Conservation (phyloP, 805 yeast genomes). For the Candida methanosorbosa region DNA sequence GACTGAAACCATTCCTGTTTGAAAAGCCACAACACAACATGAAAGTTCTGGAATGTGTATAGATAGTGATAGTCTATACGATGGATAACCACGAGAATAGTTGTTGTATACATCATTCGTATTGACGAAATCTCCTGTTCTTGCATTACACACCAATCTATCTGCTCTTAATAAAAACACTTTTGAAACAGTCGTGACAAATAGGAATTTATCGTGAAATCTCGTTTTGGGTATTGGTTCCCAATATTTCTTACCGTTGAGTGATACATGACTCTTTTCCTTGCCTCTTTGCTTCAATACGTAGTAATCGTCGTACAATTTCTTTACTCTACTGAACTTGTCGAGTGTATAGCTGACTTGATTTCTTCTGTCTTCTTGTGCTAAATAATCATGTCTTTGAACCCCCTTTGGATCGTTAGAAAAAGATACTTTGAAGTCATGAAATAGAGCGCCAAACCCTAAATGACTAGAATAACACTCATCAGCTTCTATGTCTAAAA, state of each 20-base stretch:
- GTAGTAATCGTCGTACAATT: slow-evolving; percentile 22
- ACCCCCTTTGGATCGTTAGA: not conserved
- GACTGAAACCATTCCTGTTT: slow-evolving; percentile 33
- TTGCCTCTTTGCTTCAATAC: slow-evolving; percentile 11
- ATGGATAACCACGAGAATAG: not conserved
- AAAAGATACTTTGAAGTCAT: slow-evolving; percentile 8
- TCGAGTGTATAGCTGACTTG: slow-evolving; percentile 10
- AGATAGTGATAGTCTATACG: slow-evolving; percentile 21
- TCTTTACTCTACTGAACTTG: slow-evolving; percentile 17
- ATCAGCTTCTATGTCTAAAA: slow-evolving; percentile 31
- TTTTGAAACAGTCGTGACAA: slow-evolving; percentile 36
- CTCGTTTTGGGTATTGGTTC: slow-evolving; percentile 9
- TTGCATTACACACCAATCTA: slow-evolving; percentile 38
- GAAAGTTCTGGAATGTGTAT: slow-evolving; percentile 30
- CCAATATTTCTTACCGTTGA: slow-evolving; percentile 23
- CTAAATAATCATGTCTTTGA: not conserved
- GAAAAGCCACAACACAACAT: slow-evolving; percentile 33
- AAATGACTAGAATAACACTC: slow-evolving; percentile 30
- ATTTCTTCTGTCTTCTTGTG: not conserved
- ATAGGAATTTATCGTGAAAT: slow-evolving; percentile 22
- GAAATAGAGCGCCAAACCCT: slow-evolving; percentile 28
- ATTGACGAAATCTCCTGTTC: slow-evolving; percentile 31
- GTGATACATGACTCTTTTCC: slow-evolving; percentile 12
- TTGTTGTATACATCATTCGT: not conserved
- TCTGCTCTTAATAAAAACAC: slow-evolving; percentile 37